A percentile compares a stretch with the other conserved stretches of the same genome.
Conservation (phyloP, 441 rosid species). For the Gossypium schwendimanii region DNA sequence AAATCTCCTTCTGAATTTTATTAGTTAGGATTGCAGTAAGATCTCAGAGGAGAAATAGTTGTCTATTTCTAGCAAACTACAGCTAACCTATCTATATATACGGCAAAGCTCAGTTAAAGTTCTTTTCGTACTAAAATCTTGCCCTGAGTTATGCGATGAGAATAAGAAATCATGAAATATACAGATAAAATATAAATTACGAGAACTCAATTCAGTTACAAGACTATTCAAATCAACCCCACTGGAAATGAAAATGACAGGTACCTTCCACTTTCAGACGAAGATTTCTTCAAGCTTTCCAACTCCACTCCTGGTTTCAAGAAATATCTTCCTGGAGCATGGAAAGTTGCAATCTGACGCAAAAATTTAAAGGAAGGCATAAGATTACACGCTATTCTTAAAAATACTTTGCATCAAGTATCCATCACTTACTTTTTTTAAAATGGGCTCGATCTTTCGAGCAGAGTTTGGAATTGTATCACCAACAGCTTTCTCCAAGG, state of each 20-base stretch:
- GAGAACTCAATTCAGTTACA: background rate
- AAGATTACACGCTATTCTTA: constrained; percentile 17
- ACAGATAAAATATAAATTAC: constrained; percentile 1
- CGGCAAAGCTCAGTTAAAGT: background rate
- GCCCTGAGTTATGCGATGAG: too few relatives aligned
- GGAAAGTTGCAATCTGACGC: constrained; percentile 71
- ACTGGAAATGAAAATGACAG: constrained; percentile 11
- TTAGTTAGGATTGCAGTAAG: background rate
- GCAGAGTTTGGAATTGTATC: constrained; percentile 50
- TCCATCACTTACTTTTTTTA: constrained; percentile 54
- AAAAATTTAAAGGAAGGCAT: constrained; percentile 33
- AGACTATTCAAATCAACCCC: constrained; percentile 9
- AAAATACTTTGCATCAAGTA: constrained; percentile 20
- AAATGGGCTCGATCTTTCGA: constrained; percentile 63
- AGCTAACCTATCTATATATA: background rate
- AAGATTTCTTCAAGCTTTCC: constrained; percentile 53
- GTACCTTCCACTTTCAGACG: constrained; percentile 82
- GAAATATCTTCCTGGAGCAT: constrained; percentile 71
- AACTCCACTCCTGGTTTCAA: constrained; percentile 63
- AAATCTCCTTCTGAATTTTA: background rate
- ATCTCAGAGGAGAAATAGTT: background rate
- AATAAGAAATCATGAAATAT: background rate
- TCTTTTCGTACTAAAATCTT: background rate
- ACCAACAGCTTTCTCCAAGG: constrained; percentile 77
- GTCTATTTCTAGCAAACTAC: background rate